A percentile compares a stretch with the other conserved stretches of the same genome.
Evolutionary conservation across 2,329 filamentous ascomycete genomes (phyloP).

Genomic region (Leptographium galeiforme): DNA sequence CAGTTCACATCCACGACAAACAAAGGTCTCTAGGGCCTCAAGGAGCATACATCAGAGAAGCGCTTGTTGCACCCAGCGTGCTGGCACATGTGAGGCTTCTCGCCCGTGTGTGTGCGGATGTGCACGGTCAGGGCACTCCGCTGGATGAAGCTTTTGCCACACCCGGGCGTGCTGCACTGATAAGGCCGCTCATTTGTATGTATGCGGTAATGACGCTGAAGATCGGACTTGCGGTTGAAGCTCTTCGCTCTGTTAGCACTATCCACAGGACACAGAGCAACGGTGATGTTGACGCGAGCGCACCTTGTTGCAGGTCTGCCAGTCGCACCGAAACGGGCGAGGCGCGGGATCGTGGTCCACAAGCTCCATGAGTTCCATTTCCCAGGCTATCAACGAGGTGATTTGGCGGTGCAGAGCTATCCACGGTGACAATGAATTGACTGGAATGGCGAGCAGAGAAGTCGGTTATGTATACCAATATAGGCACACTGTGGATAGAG

Average conservation of each 20-base stretch:
- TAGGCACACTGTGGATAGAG: too few species aligned
- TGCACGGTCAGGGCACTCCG: constrained; percentile 58
- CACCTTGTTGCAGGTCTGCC: constrained; percentile 50
- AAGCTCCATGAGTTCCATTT: constrained; percentile 52
- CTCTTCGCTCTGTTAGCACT: constrained; percentile 29
- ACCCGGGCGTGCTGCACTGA: constrained; percentile 44
- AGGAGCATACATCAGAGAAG: constrained; percentile 50
- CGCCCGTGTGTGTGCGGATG: constrained; percentile 70
- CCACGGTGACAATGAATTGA: constrained; percentile 2
- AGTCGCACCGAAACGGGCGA: constrained; percentile 51
- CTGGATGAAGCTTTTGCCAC: constrained; percentile 60
- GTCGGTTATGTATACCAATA: neutral
- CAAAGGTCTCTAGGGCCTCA: too few species aligned
- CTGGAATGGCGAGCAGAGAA: neutral
- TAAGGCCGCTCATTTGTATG: constrained; percentile 61
- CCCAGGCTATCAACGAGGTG: constrained; percentile 8
- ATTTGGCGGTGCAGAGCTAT: neutral
- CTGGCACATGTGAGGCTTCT: constrained; percentile 58
- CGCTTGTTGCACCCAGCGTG: constrained; percentile 52
- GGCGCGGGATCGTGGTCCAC: constrained; percentile 50
- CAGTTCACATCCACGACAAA: constrained; percentile 12
- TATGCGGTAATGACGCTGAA: constrained; percentile 57
- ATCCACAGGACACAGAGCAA: neutral
- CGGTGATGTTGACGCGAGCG: constrained; percentile 7
- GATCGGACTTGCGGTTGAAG: constrained; percentile 60